A percentile compares a stretch with the other conserved stretches of the same genome.
These are phyloP conservation scores for Ascocoryne sarcoides DNA, from an alignment of 2,329 filamentous ascomycete species.

Conservation along the genomic window DNA sequence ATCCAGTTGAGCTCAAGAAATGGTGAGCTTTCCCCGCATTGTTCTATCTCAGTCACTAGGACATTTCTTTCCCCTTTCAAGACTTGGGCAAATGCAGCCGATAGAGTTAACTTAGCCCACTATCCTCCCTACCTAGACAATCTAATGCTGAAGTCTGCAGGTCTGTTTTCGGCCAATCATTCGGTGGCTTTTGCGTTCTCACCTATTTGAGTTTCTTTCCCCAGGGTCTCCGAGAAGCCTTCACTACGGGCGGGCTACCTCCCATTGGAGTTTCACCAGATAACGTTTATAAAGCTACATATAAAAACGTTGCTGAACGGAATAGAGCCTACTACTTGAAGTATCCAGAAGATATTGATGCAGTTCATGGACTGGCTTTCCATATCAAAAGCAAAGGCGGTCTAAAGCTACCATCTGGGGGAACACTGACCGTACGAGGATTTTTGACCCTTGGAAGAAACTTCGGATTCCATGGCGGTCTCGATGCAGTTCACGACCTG, in stretches of 20 bases:
- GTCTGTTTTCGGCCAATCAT: constrained; percentile 84
- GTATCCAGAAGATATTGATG: constrained; percentile 68
- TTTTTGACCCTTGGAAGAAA: constrained; percentile 70
- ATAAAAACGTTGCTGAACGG: constrained; percentile 57
- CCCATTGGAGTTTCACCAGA: constrained; percentile 65
- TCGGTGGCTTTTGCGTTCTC: constrained; percentile 77
- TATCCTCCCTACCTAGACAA: too few species aligned
- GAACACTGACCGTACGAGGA: constrained; percentile 60
- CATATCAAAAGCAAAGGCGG: constrained; percentile 52
- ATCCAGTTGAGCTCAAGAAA: constrained; percentile 59
- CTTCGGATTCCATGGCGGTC: constrained; percentile 71
- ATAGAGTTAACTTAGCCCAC: too few species aligned
- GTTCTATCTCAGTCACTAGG: too few species aligned
- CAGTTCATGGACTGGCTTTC: constrained; percentile 56
- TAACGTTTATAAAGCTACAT: constrained; percentile 66
- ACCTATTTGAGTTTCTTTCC: constrained; percentile 68
- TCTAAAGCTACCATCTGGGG: constrained; percentile 63
- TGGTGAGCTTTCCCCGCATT: constrained; percentile 42
- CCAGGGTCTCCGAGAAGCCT: constrained; percentile 70
- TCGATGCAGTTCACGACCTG: constrained; percentile 66
- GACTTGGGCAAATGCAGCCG: too few species aligned
- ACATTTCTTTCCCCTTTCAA: too few species aligned
- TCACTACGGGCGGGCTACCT: constrained; percentile 75
- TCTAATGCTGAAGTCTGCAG: constrained; percentile 52
- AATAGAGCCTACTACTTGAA: constrained; percentile 71